Evolutionary conservation across 495 filamentous ascomycete genomes (phyloP).

Genomic region (Aspergillus mulundensis): DNA sequence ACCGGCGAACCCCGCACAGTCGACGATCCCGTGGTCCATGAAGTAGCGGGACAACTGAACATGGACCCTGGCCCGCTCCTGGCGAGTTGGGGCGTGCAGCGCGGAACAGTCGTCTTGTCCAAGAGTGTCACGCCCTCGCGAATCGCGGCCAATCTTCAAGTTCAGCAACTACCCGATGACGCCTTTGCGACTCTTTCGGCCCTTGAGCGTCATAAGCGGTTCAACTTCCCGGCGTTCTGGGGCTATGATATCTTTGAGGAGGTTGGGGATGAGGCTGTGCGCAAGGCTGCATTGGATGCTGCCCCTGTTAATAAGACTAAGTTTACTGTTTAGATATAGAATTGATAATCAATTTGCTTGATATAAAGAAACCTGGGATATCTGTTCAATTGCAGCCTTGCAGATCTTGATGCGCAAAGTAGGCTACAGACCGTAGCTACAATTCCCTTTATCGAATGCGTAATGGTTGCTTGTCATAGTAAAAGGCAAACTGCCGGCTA

Average conservation of each 20-base stretch:
- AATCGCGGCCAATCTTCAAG: constrained; percentile 39
- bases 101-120: constrained; percentile 45
- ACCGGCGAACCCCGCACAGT: constrained; percentile 35
- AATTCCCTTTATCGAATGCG: too few relatives aligned
- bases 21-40: constrained; percentile 26
- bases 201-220: constrained; percentile 33
- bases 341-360: too few relatives aligned
- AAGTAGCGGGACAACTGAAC: constrained; percentile 35
- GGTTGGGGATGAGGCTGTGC: constrained; percentile 22
- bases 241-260: constrained; percentile 39
- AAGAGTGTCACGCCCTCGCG: constrained; percentile 47
- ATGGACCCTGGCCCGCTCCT: constrained; percentile 39
- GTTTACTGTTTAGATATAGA: constrained; percentile 22
- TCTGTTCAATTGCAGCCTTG: too few relatives aligned
- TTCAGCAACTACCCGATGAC: constrained; percentile 27
- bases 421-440: too few relatives aligned
- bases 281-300: constrained; percentile 19
- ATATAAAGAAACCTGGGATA: too few relatives aligned
- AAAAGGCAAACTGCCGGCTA: too few relatives aligned
- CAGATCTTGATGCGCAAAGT: too few relatives aligned
- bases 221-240: constrained; percentile 37
- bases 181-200: constrained; percentile 30
- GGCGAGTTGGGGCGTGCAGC: constrained; percentile 47
- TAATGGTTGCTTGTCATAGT: too few relatives aligned
- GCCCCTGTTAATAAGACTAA: constrained; percentile 22